phyloP scores from a whole-genome alignment of 2,329 filamentous ascomycete species.

The Rachicladosporium sp. region DNA sequence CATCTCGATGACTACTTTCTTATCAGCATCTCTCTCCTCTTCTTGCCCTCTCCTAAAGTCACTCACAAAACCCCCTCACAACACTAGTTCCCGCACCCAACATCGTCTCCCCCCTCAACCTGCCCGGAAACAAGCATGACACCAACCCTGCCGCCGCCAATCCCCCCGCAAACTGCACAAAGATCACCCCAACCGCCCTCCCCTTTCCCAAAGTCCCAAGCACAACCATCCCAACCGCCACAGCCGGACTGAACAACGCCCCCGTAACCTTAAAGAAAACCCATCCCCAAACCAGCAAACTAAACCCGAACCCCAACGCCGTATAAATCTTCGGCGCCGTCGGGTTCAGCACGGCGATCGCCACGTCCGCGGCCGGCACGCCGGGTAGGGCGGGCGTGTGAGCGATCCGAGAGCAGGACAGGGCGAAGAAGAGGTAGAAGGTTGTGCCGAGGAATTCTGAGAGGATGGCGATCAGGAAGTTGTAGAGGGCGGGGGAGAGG shows the following conservation, averaged over 20 bases:
- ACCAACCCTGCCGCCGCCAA: conserved; percentile 21
- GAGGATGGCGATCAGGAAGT: conserved; percentile 14
- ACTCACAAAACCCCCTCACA: conserved; percentile 38
- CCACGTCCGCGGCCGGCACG: conserved; percentile 11
- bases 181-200: conserved; percentile 17
- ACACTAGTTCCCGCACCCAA: conserved; percentile 31
- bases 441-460: conserved; percentile 25
- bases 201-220: conserved; percentile 15
- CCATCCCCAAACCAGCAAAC: conserved; percentile 20
- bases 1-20: conserved; percentile 37
- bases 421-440: conserved; percentile 25
- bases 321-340: conserved; percentile 20
- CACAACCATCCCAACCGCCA: conserved; percentile 20
- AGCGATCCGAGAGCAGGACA: conserved; percentile 27
- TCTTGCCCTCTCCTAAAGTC: not conserved
- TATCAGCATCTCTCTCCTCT: not conserved
- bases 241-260: conserved; percentile 21
- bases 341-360: conserved; percentile 9
- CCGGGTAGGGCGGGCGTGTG: conserved; percentile 29
- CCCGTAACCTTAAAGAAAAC: conserved; percentile 19
- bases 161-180: conserved; percentile 19
- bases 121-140: conserved; percentile 18
- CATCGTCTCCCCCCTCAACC: conserved; percentile 24
- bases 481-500: conserved; percentile 1
- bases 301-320: conserved; percentile 19